Conservation (phyloP, 2,329 filamentous ascomycete species). For the Diaporthe citrichinensis region DNA sequence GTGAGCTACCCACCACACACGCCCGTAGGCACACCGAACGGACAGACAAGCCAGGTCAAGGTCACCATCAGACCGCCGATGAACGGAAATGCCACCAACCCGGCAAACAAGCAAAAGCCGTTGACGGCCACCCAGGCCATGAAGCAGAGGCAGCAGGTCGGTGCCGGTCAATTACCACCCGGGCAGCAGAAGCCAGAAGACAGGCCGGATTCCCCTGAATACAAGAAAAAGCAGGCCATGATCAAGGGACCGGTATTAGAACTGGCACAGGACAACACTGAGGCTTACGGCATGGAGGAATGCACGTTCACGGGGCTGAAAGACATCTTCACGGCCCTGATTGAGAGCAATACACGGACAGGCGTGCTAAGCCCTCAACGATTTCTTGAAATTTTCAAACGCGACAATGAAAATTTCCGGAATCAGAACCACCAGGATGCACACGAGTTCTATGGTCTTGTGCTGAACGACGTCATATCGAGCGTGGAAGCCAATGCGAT, state of each 20-base stretch:
- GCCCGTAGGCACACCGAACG: conserved; percentile 78
- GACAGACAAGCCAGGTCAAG: conserved; percentile 67
- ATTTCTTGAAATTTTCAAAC: conserved; percentile 93
- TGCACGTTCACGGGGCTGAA: conserved; percentile 95
- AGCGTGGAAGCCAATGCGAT: conserved; percentile 92
- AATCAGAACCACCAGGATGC: conserved; percentile 98
- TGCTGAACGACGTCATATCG: conserved; percentile 95
- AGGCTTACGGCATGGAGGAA: conserved; percentile 91
- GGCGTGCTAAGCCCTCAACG: conserved; percentile 93
- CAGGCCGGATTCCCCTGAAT: conserved; percentile 94
- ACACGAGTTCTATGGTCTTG: conserved; percentile 94
- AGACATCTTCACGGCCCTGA: conserved; percentile 94
- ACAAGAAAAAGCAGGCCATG: conserved; percentile 97
- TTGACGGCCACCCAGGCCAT: conserved; percentile 68
- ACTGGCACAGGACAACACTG: conserved; percentile 83
- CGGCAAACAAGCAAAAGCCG: conserved; percentile 64
- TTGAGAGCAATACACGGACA: conserved; percentile 83
- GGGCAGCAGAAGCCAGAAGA: conserved; percentile 81
- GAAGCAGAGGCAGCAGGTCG: conserved; percentile 69
- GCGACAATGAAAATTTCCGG: conserved; percentile 97
- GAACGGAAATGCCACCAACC: conserved; percentile 60
- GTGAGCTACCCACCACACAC: conserved; percentile 88
- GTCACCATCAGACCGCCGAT: conserved; percentile 72
- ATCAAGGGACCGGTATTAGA: conserved; percentile 64
- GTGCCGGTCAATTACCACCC: conserved; percentile 66